These are phyloP conservation scores for Fusarium sarcochroum DNA, from an alignment of 2,329 filamentous ascomycete species.

Conservation along the genomic window DNA sequence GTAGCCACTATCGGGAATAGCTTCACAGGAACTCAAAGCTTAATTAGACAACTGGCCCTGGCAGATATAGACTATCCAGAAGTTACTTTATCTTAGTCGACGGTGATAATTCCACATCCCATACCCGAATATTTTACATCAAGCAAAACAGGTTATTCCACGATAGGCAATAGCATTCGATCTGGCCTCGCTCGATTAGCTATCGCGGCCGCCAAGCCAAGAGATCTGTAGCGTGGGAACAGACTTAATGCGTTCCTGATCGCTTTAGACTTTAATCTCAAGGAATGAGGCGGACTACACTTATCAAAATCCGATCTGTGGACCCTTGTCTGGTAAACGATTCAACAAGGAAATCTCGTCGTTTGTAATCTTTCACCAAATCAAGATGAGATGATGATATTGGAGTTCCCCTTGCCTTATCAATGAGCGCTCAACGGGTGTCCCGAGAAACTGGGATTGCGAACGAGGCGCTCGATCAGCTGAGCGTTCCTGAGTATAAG, in stretches of 20 bases:
- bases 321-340: not conserved
- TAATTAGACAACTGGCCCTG: not conserved
- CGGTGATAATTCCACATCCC: not conserved
- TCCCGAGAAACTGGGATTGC: not conserved
- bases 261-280: not conserved
- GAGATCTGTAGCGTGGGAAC: no score
- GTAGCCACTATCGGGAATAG: not conserved
- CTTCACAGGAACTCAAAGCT: not conserved
- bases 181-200: not conserved
- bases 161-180: not conserved
- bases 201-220: not conserved
- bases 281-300: conserved; percentile 20
- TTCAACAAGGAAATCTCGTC: not conserved
- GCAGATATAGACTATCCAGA: not conserved
- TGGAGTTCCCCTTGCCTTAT: not conserved
- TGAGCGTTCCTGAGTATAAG: not conserved
- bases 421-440: not conserved
- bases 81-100: not conserved
- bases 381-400: not conserved
- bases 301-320: not conserved
- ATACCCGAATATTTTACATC: not conserved
- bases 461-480: rapidly evolving
- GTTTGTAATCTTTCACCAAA: no score
- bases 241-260: not conserved
- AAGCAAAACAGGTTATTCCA: no score